Conservation (phyloP, 805 yeast genomes). For the Nakazawaea ambrosiae region DNA sequence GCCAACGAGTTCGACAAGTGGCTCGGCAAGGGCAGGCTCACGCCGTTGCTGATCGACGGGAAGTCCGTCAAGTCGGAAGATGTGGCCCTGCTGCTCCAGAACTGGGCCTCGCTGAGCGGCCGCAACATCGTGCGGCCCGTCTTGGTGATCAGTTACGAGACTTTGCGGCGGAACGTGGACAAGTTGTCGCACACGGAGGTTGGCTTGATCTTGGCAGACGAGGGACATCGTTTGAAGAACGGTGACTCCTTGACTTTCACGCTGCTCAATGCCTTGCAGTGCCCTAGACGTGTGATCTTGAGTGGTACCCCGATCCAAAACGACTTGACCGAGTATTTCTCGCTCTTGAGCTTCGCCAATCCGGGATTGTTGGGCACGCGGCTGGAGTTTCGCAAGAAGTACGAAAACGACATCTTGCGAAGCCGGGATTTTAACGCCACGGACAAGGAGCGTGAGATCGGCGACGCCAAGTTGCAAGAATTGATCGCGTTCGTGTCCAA, state of each 20-base stretch:
- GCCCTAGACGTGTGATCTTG: slow-evolving; percentile 82
- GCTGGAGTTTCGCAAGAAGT: slow-evolving; percentile 75
- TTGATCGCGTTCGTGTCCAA: slow-evolving; percentile 73
- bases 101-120: slow-evolving; percentile 87
- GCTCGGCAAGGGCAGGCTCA: slow-evolving; percentile 87
- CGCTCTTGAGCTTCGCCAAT: slow-evolving; percentile 84
- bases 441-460: slow-evolving; percentile 64
- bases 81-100: slow-evolving; percentile 57
- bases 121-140: slow-evolving; percentile 90
- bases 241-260: slow-evolving; percentile 91
- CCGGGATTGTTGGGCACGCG: slow-evolving; percentile 89
- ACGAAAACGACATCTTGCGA: slow-evolving; percentile 68
- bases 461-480: slow-evolving; percentile 63
- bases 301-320: slow-evolving; percentile 98
- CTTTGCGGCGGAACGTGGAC: slow-evolving; percentile 78
- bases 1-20: slow-evolving; percentile 93
- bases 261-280: slow-evolving; percentile 74
- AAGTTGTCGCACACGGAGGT: slow-evolving; percentile 69
- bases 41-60: slow-evolving; percentile 91
- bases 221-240: slow-evolving; percentile 77
- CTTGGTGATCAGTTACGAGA: slow-evolving; percentile 88
- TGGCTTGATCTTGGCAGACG: slow-evolving; percentile 82
- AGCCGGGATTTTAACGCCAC: slow-evolving; percentile 90
- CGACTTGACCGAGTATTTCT: slow-evolving; percentile 89
- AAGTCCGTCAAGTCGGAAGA: slow-evolving; percentile 68